A percentile compares a stretch with the other conserved stretches of the same genome.
Conservation (phyloP, 768 basidiomycete genomes). For the Hypholoma sublateritium region DNA sequence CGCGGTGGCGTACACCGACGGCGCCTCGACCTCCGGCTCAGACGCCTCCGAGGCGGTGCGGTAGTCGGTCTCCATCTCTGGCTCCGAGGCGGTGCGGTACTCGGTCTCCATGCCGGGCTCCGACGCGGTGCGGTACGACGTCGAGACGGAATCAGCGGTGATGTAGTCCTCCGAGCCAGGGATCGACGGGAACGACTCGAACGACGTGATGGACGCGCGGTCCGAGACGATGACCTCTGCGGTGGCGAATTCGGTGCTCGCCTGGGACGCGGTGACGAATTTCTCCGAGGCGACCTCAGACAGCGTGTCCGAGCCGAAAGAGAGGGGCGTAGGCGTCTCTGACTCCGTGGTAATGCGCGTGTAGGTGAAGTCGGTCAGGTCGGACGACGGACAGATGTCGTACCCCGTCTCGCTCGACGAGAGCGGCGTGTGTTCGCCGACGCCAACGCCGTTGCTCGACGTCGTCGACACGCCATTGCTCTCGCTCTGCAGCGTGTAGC, state of each 20-base stretch:
- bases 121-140: slow-evolving; percentile 49
- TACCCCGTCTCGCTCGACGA: slow-evolving; percentile 51
- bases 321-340: slow-evolving; percentile 33
- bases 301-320: slow-evolving; percentile 31
- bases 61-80: slow-evolving; percentile 26
- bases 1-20: slow-evolving; percentile 51
- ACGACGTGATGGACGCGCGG: slow-evolving; percentile 27
- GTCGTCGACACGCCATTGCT: slow-evolving; percentile 11
- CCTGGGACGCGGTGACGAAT: slow-evolving; percentile 45
- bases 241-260: slow-evolving; percentile 51
- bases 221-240: slow-evolving; percentile 34
- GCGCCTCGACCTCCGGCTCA: slow-evolving; percentile 22
- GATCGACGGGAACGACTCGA: slow-evolving; percentile 32
- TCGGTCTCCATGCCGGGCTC: slow-evolving; percentile 32
- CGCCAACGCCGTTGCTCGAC: slow-evolving; percentile 17
- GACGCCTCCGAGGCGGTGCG: slow-evolving; percentile 30
- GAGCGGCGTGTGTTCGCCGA: slow-evolving; percentile 28
- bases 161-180: slow-evolving; percentile 36
- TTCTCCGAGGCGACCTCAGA: slow-evolving; percentile 37
- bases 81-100: slow-evolving; percentile 35
- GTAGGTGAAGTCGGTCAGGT: slow-evolving; percentile 42
- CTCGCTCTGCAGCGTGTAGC: slow-evolving; percentile 18
- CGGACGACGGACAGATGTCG: slow-evolving; percentile 53
- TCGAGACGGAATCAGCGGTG: slow-evolving; percentile 37
- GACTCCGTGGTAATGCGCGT: slow-evolving; percentile 27